Evolutionary conservation across 2,329 filamentous ascomycete species (phyloP).

Genomic region (Fusarium austroafricanum): DNA sequence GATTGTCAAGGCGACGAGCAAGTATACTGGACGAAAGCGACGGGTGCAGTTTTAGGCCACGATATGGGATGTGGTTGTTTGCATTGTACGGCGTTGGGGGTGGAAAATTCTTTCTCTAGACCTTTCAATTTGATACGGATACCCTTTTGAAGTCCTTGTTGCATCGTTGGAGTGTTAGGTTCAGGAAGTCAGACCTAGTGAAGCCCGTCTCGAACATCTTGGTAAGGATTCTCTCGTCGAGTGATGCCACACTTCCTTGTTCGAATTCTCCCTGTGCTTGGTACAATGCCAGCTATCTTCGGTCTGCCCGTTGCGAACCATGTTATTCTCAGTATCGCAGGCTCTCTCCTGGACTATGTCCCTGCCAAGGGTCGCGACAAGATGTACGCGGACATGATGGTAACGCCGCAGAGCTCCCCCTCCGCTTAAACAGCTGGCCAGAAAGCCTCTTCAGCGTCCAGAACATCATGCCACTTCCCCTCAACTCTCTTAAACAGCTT

Average conservation of each 20-base stretch:
- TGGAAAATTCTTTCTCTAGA: slow-evolving; percentile 34
- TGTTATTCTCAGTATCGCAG: slow-evolving; percentile 82
- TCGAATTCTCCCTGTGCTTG: slow-evolving; percentile 92
- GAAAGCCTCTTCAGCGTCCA: slow-evolving; percentile 68
- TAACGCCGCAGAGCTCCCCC: slow-evolving; percentile 50
- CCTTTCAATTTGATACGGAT: slow-evolving; percentile 40
- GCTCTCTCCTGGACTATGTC: slow-evolving; percentile 88
- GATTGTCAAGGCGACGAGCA: slow-evolving; percentile 90
- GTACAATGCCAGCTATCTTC: slow-evolving; percentile 97
- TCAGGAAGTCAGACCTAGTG: no score
- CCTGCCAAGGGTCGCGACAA: slow-evolving; percentile 86
- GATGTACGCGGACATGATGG: slow-evolving; percentile 88
- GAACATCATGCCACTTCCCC: slow-evolving; percentile 61
- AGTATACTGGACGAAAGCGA: slow-evolving; percentile 93
- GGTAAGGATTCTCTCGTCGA: accelerated
- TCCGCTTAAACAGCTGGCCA: slow-evolving; percentile 58
- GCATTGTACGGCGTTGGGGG: slow-evolving; percentile 50
- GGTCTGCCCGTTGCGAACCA: slow-evolving; percentile 93
- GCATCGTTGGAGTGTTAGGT: no score
- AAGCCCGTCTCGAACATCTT: no score
- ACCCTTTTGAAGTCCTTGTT: slow-evolving; percentile 28
- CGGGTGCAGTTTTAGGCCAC: slow-evolving; percentile 74
- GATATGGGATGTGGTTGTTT: slow-evolving; percentile 22
- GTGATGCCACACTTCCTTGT: slow-evolving; percentile 88
- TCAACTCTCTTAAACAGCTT: slow-evolving; percentile 54